Base-by-base conservation (phyloP, 345 rosid genomes). In the Camelina neglecta region DNA sequence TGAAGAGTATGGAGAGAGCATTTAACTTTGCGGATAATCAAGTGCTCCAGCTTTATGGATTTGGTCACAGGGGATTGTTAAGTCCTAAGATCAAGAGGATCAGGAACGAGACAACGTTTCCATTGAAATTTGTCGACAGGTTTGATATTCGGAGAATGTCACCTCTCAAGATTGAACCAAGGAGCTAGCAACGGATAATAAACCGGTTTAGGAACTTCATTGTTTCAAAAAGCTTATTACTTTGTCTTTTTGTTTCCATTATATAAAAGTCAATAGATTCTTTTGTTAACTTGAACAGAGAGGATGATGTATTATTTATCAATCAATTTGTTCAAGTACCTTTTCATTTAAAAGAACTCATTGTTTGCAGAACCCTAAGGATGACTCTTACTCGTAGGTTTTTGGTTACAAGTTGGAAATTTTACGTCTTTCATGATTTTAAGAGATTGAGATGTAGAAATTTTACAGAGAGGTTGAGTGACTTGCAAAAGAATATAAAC, bases 1-100 rank as follows among this genome's bases (percentile, higher is more conserved):
- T 94, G 78, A 81, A 82, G 67, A 90, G 97, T 82, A 94, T 92
- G 97, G 97, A 94, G 84, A 86, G 97, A 80, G 97, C 98, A 11
- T 94, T 85, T 61, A 94, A 90, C 84, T 92, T 94, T 60, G 97
- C 96, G 0, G 97, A 94, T 74, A 94, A 92, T 78, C 98, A 94
- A 82, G 92, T 94, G 75, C 92, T 94, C 50, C 85, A 88, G 54
- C 82, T 94, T 1, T 94, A 94, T 63, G 98, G 97, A 5, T 94
- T 94, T 65, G 73, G 96, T 44, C 98, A 94, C 57, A 85, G 96
- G 69, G 97, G 98, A 54, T 78, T 94, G 87, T 81, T 94, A 70
- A 87, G 97, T 69, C 97, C 97, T 77, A 92, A 94, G 90, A 89
- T 92, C 75, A 92, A 84, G 83, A 92, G 92, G 86, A 89, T 86